Evolutionary conservation across 495 filamentous ascomycete genomes (phyloP).

Genomic region (Tuber magnatum): DNA sequence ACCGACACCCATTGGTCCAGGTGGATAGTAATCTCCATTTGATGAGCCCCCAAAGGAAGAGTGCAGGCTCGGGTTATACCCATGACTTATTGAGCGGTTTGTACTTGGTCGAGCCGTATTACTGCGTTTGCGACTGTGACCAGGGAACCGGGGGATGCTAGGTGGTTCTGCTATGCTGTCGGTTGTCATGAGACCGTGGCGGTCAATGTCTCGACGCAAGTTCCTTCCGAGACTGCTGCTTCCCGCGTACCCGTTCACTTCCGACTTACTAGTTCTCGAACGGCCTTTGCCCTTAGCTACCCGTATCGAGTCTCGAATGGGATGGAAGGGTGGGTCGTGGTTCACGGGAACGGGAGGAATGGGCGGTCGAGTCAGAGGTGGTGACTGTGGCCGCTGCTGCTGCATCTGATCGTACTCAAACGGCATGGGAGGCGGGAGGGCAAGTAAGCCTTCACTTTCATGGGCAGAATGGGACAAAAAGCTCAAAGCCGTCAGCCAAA

Average conservation of each 20-base stretch:
- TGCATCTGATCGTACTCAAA: slow-evolving; percentile 41
- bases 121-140: slow-evolving; percentile 35
- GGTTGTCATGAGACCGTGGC: slow-evolving; percentile 33
- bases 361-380: slow-evolving; percentile 43
- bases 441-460: slow-evolving; percentile 61
- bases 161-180: slow-evolving; percentile 66
- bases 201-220: slow-evolving; percentile 40
- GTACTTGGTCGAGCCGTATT: slow-evolving; percentile 28
- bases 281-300: slow-evolving; percentile 73
- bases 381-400: slow-evolving; percentile 45
- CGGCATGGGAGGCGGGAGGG: slow-evolving; percentile 48
- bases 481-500: slow-evolving; percentile 89
- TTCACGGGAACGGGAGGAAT: slow-evolving; percentile 35
- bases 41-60: slow-evolving; percentile 40
- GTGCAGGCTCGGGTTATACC: slow-evolving; percentile 41
- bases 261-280: slow-evolving; percentile 16
- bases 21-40: slow-evolving; percentile 36
- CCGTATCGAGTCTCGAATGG: slow-evolving; percentile 83
- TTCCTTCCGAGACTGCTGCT: not conserved
- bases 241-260: slow-evolving; percentile 16
- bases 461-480: slow-evolving; percentile 83
- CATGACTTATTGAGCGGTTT: slow-evolving; percentile 34
- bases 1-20: slow-evolving; percentile 30
- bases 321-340: slow-evolving; percentile 46
- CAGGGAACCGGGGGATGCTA: slow-evolving; percentile 65